A percentile compares a stretch with the other conserved stretches of the same genome.
Evolutionary conservation across 1,284 basidiomycete genomes (phyloP).

Genomic region (Coniferiporia sulphurascens): DNA sequence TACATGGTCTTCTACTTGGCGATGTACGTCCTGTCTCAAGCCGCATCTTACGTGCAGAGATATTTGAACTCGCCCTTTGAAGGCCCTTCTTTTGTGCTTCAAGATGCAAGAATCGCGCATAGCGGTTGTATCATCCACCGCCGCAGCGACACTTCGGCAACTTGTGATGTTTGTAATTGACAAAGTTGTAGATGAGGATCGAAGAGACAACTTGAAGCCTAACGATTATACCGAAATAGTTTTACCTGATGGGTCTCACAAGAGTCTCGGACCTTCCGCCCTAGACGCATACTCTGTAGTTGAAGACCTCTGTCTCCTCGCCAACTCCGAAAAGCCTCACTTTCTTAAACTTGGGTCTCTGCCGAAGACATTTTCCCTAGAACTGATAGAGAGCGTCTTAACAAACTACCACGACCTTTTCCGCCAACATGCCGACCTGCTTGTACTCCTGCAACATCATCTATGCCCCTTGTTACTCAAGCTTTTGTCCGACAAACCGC

Average conservation of each 20-base stretch:
- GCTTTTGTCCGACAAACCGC: conserved; percentile 75
- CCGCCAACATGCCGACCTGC: conserved; percentile 80
- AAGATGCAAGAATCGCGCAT: conserved; percentile 93
- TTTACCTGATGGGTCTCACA: conserved; percentile 61
- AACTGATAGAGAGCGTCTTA: conserved; percentile 94
- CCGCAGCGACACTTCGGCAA: conserved; percentile 93
- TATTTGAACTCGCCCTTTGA: conserved; percentile 8
- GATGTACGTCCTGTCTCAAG: conserved; percentile 49
- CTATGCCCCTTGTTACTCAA: conserved; percentile 89
- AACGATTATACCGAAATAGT: conserved; percentile 38
- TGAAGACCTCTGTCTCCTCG: conserved; percentile 84
- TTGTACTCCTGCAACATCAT: conserved; percentile 81
- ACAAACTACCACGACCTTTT: conserved; percentile 92
- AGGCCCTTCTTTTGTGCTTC: conserved; percentile 91
- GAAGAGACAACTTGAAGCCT: conserved; percentile 34
- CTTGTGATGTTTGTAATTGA: conserved; percentile 98
- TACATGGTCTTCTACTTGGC: conserved; percentile 76
- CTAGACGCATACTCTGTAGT: conserved; percentile 86
- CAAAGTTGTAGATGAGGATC: conserved; percentile 83
- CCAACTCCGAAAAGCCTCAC: conserved; percentile 76
- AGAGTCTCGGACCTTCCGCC: conserved; percentile 71
- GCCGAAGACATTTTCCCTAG: conserved; percentile 91
- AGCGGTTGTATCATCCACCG: conserved; percentile 94
- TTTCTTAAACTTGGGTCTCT: conserved; percentile 84
- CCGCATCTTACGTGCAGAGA: background rate